Conservation (phyloP, 2,329 filamentous ascomycete genomes). For the Nigrospora sphaerica region DNA sequence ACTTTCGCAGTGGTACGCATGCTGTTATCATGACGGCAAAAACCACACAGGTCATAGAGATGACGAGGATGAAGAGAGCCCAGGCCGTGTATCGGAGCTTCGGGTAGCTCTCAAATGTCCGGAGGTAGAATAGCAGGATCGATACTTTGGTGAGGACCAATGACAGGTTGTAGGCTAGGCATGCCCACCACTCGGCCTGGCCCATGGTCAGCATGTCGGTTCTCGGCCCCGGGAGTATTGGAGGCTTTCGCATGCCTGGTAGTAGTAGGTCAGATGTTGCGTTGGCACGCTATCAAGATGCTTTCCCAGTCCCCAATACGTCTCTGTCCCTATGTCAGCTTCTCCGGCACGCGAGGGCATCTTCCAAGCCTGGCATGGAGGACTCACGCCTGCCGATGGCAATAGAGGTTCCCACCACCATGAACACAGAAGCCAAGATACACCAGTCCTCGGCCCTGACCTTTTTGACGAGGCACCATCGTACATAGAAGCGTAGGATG, state of each 20-base stretch:
- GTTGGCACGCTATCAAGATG: neutral
- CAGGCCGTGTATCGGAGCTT: neutral
- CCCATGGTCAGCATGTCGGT: neutral
- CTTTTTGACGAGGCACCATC: neutral
- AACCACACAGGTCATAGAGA: neutral
- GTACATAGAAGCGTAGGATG: constrained; percentile 1
- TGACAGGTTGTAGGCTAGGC: neutral
- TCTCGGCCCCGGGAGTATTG: too few relatives aligned
- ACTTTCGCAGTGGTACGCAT: constrained; percentile 1
- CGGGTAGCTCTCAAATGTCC: neutral
- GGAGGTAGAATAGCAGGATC: neutral
- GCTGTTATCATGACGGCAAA: constrained; percentile 1
- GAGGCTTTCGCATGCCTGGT: neutral
- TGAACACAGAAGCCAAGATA: neutral
- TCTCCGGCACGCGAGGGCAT: neutral
- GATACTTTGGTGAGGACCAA: neutral
- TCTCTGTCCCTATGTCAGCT: neutral
- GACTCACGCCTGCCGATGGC: neutral
- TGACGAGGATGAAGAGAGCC: neutral
- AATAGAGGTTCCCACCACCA: neutral
- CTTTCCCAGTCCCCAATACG: neutral
- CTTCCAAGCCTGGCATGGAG: too few relatives aligned
- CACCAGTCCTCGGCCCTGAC: neutral
- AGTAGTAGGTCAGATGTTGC: neutral
- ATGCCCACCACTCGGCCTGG: neutral